phyloP scores from a whole-genome alignment of 768 basidiomycete genomes.

The Suillus subaureus region DNA sequence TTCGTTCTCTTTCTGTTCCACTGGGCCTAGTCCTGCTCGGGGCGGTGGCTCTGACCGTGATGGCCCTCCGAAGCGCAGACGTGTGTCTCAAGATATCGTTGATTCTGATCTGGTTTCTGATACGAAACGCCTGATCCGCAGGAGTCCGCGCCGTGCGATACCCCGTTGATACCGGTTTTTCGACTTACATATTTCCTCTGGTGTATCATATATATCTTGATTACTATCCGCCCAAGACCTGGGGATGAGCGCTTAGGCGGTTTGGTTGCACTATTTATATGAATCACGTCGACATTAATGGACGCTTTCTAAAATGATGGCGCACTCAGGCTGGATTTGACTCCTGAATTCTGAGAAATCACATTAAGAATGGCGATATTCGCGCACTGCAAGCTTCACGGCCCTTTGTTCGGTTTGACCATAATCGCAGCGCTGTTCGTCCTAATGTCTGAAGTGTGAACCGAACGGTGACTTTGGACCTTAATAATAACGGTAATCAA shows the following conservation, averaged over 20 bases:
- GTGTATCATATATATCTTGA: neutral
- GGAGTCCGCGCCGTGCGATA: neutral
- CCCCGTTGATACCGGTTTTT: neutral
- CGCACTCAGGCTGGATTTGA: neutral
- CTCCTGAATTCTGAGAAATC: neutral
- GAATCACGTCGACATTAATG: neutral
- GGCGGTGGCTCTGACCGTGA: no score
- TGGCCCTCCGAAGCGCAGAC: constrained; percentile 2
- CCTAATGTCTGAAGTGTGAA: neutral
- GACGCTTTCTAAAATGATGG: neutral
- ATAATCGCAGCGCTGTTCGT: neutral
- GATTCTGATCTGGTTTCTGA: neutral
- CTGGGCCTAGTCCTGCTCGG: neutral
- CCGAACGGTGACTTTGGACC: neutral
- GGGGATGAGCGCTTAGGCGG: constrained; percentile 1
- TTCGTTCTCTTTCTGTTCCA: neutral
- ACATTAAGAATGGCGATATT: neutral
- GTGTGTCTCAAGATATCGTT: neutral
- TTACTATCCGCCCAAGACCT: neutral
- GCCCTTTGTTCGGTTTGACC: neutral
- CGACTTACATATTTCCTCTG: neutral
- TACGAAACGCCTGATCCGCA: neutral
- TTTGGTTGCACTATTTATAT: neutral
- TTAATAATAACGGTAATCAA: neutral
- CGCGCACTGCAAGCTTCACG: neutral